These are phyloP conservation scores for Gentiana macrophylla DNA, from an alignment of 257 asterid species.

Conservation along the genomic window DNA sequence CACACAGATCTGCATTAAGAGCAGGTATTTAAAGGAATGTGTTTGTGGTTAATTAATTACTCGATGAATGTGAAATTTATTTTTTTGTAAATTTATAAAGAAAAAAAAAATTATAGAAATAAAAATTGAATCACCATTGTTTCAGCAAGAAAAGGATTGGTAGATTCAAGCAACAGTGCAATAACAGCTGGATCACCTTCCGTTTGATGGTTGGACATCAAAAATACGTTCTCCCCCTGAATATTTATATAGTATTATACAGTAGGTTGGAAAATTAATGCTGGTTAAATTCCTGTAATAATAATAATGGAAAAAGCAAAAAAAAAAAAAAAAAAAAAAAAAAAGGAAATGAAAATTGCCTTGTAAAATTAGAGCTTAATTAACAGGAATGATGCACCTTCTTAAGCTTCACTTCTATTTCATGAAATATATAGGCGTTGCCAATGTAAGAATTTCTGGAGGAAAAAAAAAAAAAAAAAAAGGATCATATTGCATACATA, in stretches of 20 bases:
- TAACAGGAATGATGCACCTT: conserved; percentile 44
- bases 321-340: too few species aligned
- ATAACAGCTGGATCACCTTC: conserved; percentile 98
- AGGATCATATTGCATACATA: too few species aligned
- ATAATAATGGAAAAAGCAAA: too few species aligned
- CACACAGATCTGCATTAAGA: conserved; percentile 59
- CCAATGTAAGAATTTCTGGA: conserved; percentile 79
- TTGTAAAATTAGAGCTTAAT: neutral
- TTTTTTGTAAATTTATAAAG: too few species aligned
- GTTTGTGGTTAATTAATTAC: conserved; percentile 10
- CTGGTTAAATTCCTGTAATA: too few species aligned
- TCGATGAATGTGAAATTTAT: neutral
- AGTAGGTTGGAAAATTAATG: too few species aligned
- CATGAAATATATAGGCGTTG: conserved; percentile 54
- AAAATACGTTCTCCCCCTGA: conserved; percentile 87
- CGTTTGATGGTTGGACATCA: conserved; percentile 94
- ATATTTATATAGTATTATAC: neutral
- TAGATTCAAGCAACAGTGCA: conserved; percentile 72
- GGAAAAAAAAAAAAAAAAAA: neutral
- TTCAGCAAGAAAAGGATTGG: conserved; percentile 64
- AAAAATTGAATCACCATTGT: conserved; percentile 35
- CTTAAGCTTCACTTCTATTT: conserved; percentile 67
- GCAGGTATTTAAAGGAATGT: conserved; percentile 3
- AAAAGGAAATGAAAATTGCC: neutral
- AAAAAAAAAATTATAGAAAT: neutral